phyloP scores from a whole-genome alignment of 78 protist species.

The Dictyostelium firmibasis region DNA sequence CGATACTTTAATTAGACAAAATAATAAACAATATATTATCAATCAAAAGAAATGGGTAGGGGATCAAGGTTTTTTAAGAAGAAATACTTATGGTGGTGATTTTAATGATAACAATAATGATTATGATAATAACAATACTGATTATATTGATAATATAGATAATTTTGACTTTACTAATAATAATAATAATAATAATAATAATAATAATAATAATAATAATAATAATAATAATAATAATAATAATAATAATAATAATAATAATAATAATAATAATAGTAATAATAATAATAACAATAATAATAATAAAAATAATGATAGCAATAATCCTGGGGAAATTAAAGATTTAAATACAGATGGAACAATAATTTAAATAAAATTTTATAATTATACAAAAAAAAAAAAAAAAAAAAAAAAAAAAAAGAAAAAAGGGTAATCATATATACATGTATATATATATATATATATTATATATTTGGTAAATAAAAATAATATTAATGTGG shows the following conservation, averaged over 20 bases:
- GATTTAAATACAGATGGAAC: background rate
- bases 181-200: too few relatives aligned
- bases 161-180: too few relatives aligned
- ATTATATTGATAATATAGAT: background rate
- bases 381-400: too few relatives aligned
- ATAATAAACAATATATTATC: background rate
- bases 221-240: too few relatives aligned
- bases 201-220: too few relatives aligned
- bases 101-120: background rate
- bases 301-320: background rate
- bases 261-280: too few relatives aligned
- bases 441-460: too few relatives aligned
- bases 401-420: background rate
- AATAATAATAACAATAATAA: too few relatives aligned
- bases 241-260: too few relatives aligned
- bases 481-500: too few relatives aligned
- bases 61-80: background rate
- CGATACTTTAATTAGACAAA: background rate
- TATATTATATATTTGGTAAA: too few relatives aligned
- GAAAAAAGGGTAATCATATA: background rate
- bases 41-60: constrained; percentile 43
- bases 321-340: background rate
- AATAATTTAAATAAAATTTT: too few relatives aligned
- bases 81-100: background rate
- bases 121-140: background rate